Base-by-base conservation (phyloP, 495 filamentous ascomycete genomes). In the Sporormia fimetaria region DNA sequence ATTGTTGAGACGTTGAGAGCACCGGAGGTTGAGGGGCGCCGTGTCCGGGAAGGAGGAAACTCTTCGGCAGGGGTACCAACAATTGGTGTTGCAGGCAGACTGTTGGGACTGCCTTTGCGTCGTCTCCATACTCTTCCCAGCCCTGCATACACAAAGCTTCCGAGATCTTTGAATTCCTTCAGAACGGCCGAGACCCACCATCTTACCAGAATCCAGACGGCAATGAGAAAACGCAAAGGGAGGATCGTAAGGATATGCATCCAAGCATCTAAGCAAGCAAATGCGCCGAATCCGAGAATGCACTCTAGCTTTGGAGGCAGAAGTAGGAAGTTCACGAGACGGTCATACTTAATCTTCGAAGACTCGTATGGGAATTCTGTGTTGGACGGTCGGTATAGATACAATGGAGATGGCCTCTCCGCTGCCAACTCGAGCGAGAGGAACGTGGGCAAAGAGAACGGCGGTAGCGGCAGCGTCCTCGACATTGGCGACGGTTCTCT, bases 201-300 rank as follows among this genome's bases (percentile, higher is more conserved):
- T 39, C 69, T 70, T 2, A 75, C 58, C 21, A 96, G 62, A 2
- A 96, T 76, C 1, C 76, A 73, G 0, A 87, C 47, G 7, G 90
- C 87, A 46, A 86, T 84, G 37, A 87, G 57, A 57, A 99, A 96
- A 0, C 90, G 75, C 38, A 99, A 69, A 8, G 90, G 90, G 5
- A 96, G 64, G 21, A 99, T 87, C 0, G 92, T 99, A 44, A 96
- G 93, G 0, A 86, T 86, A 61, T 92, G 87, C 3, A 96, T 70
- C 90, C 88, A 99, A n/a, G 87, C 80, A 64, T 99, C 90, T 21
- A 96, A 66, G 59, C 90, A 96, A 21, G 88, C 84, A 16, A 95
- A 55, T 7, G 80, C 74, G 5, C 90, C 90, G 64, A 99, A 96
- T 51, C 73, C 75, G 14, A 99, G 68, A 1, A 85, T 73, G 39